Evolutionary conservation across 768 basidiomycete genomes (phyloP), one percentile per base, ranked within the genome.

Genomic region (Rhodotorula diobovata): DNA sequence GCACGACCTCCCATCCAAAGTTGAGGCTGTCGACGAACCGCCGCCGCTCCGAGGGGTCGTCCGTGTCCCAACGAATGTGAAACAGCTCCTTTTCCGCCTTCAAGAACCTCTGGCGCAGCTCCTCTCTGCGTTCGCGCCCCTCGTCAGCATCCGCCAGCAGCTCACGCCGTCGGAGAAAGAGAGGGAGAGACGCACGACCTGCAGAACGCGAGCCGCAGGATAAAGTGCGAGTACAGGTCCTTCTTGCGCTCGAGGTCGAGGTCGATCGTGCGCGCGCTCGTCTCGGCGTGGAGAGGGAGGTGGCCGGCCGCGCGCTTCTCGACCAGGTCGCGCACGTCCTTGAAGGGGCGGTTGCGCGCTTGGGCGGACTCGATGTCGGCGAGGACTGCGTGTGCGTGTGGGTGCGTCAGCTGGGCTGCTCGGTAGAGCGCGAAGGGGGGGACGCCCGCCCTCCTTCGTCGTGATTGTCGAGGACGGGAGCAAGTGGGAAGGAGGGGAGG

Each of bases 191-290:
- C 93, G 79, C 81, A 98, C 94, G 93, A 92, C 67, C 92, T 87
- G 81, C 94, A 96, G 81, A 99, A 98, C 12, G 96, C 94, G 51
- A 99, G 84, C 61, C 96, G 83, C 71, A 98, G 82, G 20, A 98
- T 91, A 80, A 93, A 98, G 81, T 99, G 96, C 18, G 93, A 88
- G 21, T 96, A 83, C 77, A 91, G 89, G 80, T 99, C 96, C 72
- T 85, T 88, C 77, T 85, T 84, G 69, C 96, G 84, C 79, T 98
- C 87, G 18, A 78, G 81, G 45, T 90, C 86, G 39, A 67, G 15
- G 60, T 86, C 83, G 18, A 81, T 79, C 23, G 77, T 80, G n/a
- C 76, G 79, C 20, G 79, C 79, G 0, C 86, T 85, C n/a, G 84
- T 84, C 67, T 85, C 85, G 45, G 84, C 82, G 67, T 85, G 83